Evolutionary conservation across 2,329 filamentous ascomycete genomes (phyloP).

Genomic region (Curvularia lunata): DNA sequence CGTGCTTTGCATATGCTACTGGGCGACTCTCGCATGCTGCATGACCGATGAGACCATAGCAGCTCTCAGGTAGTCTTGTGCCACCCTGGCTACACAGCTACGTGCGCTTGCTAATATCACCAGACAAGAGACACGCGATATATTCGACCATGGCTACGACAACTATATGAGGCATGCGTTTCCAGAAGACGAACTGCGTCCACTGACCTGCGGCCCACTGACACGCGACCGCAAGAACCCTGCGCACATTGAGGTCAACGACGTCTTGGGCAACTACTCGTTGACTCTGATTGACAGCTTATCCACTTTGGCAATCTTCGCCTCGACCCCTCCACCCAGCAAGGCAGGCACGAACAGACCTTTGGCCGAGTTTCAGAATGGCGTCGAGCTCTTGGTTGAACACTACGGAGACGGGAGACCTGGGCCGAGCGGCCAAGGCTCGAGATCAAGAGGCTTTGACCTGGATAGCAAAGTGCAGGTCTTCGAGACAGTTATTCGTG

Average conservation of each 20-base stretch:
- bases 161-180: slow-evolving; percentile 96
- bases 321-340: slow-evolving; percentile 69
- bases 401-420: slow-evolving; percentile 85
- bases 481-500: slow-evolving; percentile 96
- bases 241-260: slow-evolving; percentile 84
- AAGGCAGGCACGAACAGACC: slow-evolving; percentile 61
- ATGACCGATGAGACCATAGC: slow-evolving; percentile 55
- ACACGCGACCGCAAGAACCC: slow-evolving; percentile 83
- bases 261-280: slow-evolving; percentile 96
- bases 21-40: slow-evolving; percentile 46
- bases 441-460: slow-evolving; percentile 82
- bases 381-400: slow-evolving; percentile 74
- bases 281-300: slow-evolving; percentile 94
- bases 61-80: slow-evolving; percentile 43
- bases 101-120: slow-evolving; percentile 14
- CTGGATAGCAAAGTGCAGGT: slow-evolving; percentile 98
- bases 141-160: slow-evolving; percentile 97
- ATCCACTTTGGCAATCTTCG: slow-evolving; percentile 90
- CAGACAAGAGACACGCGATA: slow-evolving; percentile 62
- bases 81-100: not conserved
- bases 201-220: slow-evolving; percentile 81
- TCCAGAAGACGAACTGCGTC: slow-evolving; percentile 92
- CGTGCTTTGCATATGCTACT: slow-evolving; percentile 40
- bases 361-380: slow-evolving; percentile 73
- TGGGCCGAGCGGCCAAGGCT: slow-evolving; percentile 71